Percentiles rank a stretch among this genome's conserved stretches.
Evolutionary conservation across 2,329 filamentous ascomycete species (phyloP).

Genomic region (Helicocarpus griseus): DNA sequence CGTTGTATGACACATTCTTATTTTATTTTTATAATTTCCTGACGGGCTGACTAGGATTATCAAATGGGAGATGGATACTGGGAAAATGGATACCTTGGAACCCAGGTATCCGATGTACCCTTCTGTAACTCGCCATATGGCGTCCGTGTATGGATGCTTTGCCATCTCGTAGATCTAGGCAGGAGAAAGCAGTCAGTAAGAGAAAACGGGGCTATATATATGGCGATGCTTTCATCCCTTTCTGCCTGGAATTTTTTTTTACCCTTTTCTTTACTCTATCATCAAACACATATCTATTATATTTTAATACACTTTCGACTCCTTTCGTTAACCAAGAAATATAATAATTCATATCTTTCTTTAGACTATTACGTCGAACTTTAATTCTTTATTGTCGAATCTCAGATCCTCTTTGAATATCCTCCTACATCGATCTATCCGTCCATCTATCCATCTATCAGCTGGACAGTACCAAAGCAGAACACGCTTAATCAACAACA

Average conservation of each 20-base stretch:
- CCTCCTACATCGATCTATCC: background rate
- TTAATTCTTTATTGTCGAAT: background rate
- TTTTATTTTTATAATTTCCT: conserved; percentile 1
- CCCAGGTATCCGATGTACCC: background rate
- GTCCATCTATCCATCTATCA: background rate
- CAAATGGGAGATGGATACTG: background rate
- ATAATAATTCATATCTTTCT: conserved; percentile 2
- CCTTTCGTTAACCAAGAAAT: conserved; percentile 1
- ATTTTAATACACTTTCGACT: conserved; percentile 1
- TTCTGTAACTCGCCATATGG: background rate
- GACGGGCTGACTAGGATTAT: background rate
- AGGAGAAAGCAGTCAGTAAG: background rate
- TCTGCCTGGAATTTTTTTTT: background rate
- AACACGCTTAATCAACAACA: background rate
- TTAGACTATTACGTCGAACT: background rate
- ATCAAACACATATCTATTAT: background rate
- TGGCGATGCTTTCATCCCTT: background rate
- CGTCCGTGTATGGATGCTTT: background rate
- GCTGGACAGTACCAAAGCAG: background rate
- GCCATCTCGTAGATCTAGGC: background rate
- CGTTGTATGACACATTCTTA: conserved; percentile 1
- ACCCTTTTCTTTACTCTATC: background rate
- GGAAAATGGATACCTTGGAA: background rate
- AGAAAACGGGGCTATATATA: conserved; percentile 5
- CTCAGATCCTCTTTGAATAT: background rate